Percentiles rank a stretch among this genome's conserved stretches.
Evolutionary conservation across 2,329 filamentous ascomycete species (phyloP).

Genomic region (Verticillium albo-atrum): DNA sequence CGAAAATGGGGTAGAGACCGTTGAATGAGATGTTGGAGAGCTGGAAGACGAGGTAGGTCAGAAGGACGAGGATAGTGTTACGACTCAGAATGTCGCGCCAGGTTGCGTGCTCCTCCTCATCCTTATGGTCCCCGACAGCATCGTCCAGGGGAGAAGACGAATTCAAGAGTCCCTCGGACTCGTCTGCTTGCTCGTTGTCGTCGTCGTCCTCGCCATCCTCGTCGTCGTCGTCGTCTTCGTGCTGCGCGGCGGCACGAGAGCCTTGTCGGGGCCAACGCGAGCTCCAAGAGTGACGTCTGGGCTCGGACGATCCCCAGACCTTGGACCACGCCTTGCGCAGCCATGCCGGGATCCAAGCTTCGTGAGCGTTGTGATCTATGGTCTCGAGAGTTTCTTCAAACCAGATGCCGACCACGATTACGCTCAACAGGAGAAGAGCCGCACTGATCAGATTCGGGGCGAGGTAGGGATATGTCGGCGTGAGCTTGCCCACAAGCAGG

Average conservation of each 20-base stretch:
- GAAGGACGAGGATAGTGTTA: conserved; percentile 75
- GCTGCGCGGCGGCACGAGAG: conserved; percentile 17
- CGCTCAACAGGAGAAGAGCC: conserved; percentile 64
- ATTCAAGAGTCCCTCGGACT: conserved; percentile 15
- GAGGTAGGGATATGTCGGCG: conserved; percentile 72
- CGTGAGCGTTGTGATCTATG: conserved; percentile 23
- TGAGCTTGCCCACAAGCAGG: conserved; percentile 62
- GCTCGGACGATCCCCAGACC: conserved; percentile 15
- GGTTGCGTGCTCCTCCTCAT: conserved; percentile 45
- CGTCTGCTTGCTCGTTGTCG: conserved; percentile 18
- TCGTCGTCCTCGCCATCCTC: no score
- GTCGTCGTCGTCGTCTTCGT: conserved; percentile 16
- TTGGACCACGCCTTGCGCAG: conserved; percentile 23
- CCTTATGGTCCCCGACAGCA: conserved; percentile 44
- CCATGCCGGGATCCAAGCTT: conserved; percentile 27
- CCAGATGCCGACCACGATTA: conserved; percentile 71
- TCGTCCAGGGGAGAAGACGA: conserved; percentile 28
- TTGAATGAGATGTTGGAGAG: conserved; percentile 94
- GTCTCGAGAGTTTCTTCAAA: conserved; percentile 81
- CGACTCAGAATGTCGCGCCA: conserved; percentile 65
- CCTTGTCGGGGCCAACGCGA: conserved; percentile 30
- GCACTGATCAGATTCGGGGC: conserved; percentile 79
- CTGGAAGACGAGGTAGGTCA: conserved; percentile 90
- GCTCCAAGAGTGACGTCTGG: conserved; percentile 29
- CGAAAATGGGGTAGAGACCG: conserved; percentile 91